Percentiles rank a stretch among this genome's conserved stretches.
Conservation (phyloP, 129 eudicot species). For the Tagetes erecta region DNA sequence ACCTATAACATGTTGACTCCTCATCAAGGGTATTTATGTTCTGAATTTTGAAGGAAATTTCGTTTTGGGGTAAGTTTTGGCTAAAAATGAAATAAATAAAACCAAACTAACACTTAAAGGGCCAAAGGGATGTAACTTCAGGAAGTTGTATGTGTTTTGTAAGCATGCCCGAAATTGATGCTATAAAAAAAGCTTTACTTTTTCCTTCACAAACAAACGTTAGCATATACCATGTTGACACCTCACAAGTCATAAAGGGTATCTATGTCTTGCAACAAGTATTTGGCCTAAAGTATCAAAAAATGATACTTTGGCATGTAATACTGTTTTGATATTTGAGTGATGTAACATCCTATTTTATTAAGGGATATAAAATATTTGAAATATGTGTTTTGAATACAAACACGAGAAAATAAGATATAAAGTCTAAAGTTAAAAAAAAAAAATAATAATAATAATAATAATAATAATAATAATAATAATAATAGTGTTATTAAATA, state of each 20-base stretch:
- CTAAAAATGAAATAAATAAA: background rate
- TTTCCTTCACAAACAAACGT: background rate
- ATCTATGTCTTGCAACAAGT: background rate
- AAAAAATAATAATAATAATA: too few species aligned
- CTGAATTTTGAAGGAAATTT: background rate
- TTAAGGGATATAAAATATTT: too few species aligned
- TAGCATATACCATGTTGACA: background rate
- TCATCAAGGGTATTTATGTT: background rate
- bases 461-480: too few species aligned
- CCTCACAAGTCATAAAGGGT: background rate
- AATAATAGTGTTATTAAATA: too few species aligned
- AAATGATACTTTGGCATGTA: constrained; percentile 1
- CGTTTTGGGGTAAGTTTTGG: background rate
- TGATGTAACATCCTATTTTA: too few species aligned
- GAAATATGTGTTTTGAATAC: too few species aligned
- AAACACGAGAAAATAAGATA: too few species aligned
- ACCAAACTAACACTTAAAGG: background rate
- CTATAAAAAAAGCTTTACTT: background rate
- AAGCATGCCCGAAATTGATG: background rate
- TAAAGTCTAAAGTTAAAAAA: too few species aligned
- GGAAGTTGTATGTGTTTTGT: background rate
- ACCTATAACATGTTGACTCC: background rate
- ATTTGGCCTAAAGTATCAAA: background rate
- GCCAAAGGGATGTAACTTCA: background rate
- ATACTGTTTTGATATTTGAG: background rate